phyloP scores from a whole-genome alignment of 2,329 filamentous ascomycete species.

The Diaporthe sp. region DNA sequence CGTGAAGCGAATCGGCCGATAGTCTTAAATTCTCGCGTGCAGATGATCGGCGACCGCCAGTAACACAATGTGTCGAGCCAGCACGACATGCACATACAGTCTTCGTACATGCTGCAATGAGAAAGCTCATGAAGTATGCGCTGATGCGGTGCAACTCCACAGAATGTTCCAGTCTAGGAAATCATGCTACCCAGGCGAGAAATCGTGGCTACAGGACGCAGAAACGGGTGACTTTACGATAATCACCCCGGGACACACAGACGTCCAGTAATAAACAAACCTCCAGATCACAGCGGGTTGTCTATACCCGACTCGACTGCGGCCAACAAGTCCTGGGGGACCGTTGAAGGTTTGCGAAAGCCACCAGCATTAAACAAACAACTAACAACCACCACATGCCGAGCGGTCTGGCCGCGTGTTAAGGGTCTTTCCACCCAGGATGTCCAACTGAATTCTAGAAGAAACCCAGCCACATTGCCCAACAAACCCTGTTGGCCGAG shows the following conservation, averaged over 20 bases:
- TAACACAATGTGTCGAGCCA: background rate
- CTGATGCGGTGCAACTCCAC: conserved; percentile 5
- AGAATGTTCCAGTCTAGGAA: background rate
- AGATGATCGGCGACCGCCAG: background rate
- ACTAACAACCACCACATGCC: background rate
- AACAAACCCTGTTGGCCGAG: background rate
- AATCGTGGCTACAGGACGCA: background rate
- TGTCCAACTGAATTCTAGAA: background rate
- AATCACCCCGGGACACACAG: background rate
- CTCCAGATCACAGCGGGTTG: background rate
- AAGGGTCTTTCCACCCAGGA: background rate
- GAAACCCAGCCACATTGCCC: background rate
- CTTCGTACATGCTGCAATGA: background rate
- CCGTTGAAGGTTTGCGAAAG: background rate
- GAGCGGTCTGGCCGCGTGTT: background rate
- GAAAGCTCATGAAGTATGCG: background rate
- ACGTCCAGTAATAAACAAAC: background rate
- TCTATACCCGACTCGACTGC: background rate
- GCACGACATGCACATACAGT: background rate
- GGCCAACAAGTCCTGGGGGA: background rate
- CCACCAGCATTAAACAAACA: background rate
- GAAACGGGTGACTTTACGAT: background rate
- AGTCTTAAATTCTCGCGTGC: background rate
- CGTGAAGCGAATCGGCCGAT: background rate
- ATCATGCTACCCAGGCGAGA: background rate